These are phyloP conservation scores for Epichloe sibirici DNA, from an alignment of 2,329 filamentous ascomycete species.

Conservation along the genomic window DNA sequence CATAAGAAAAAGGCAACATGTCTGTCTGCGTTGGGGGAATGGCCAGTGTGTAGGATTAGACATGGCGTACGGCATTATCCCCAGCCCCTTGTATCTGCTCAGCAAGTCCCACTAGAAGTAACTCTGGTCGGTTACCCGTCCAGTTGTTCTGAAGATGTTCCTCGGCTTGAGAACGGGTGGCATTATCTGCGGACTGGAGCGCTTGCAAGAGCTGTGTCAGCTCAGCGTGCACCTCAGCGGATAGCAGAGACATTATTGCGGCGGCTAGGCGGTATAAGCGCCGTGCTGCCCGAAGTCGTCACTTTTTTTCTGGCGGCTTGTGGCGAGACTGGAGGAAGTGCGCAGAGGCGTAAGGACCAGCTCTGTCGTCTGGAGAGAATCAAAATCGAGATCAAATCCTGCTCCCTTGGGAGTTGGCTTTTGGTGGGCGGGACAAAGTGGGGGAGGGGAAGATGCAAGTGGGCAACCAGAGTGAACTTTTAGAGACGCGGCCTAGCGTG, in stretches of 20 bases:
- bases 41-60: background rate
- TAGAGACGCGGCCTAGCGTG: background rate
- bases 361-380: background rate
- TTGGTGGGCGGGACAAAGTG: conserved; percentile 14
- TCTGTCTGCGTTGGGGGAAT: background rate
- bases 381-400: conserved; percentile 6
- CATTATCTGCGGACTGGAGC: conserved; percentile 83
- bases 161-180: conserved; percentile 72
- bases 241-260: conserved; percentile 62
- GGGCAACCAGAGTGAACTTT: background rate
- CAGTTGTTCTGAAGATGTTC: conserved; percentile 85
- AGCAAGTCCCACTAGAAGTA: conserved; percentile 84
- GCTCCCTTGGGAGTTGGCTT: conserved; percentile 7
- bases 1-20: background rate
- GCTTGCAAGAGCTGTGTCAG: conserved; percentile 78
- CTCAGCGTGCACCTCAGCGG: conserved; percentile 71
- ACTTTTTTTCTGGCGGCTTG: conserved; percentile 4
- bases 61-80: conserved; percentile 49
- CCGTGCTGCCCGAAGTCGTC: conserved; percentile 10
- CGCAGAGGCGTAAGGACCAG: background rate
- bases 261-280: conserved; percentile 13
- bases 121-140: conserved; percentile 68
- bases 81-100: conserved; percentile 79
- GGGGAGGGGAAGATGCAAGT: conserved; percentile 12
- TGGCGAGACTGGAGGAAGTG: background rate